Base-by-base conservation (phyloP, 163 green algal species). In the Coccomyxa subellipsoidea region DNA sequence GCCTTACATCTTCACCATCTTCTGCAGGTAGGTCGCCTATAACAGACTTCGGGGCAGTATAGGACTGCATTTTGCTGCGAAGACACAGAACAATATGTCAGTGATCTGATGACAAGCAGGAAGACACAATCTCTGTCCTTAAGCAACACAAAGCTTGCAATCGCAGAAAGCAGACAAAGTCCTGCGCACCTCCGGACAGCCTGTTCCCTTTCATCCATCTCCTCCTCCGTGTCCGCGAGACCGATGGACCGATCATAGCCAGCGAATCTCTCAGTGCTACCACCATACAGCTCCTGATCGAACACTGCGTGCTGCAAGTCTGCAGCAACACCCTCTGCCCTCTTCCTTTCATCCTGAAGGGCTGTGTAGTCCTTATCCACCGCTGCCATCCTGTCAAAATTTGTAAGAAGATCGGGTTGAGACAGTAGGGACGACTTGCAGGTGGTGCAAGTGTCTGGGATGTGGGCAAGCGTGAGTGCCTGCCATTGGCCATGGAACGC, bases 61-160 rank as follows among this genome's bases (percentile, higher is more conserved):
- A 96, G 23, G 90, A 92, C 6, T 88, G 83, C 79, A 96, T 85
- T 78, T 95, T 95, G 73, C 91, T 95, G 91, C 87, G 85, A 75
- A n/a, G 15, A 80, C 18, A 79, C 66, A 73, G 7, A 34, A 1
- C 21, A 73, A 73, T 9, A 37, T 34, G n/a, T 73, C 27, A 73
- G 66, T 18, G 15, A 59, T 18, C n/a, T 25, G 23, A 18, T 23
- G n/a, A 76, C 31, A 25, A 76, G 18, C 18, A 15, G 27, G 31
- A 15, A 76, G 6, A 53, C 6, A n/a, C 31, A 25, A 39, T 79
- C 25, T 36, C 25, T 15, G 32, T 38, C 72, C 31, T 21, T 7
- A 7, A 35, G 12, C 25, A 29, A 39, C 4, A 32, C 32, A 36
- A 1, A n/a, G n/a, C n/a, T 9, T 79, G n/a, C 72, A 79, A 31